Evolutionary conservation across 108 stramenopile species (phyloP).

Genomic region (Skeletonema menzelii): DNA sequence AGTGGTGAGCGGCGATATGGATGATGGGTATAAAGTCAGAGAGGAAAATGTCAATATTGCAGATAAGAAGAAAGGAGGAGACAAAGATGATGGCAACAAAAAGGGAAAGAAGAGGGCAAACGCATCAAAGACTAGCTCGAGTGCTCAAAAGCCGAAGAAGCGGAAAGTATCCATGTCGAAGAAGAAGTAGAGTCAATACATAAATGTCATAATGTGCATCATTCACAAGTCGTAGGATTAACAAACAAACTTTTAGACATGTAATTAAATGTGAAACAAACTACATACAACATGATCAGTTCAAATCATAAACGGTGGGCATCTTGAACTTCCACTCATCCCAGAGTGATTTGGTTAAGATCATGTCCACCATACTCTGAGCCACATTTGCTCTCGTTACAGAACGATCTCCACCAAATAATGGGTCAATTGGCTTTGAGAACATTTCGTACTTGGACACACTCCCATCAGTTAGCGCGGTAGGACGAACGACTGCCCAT

Average conservation of each 20-base stretch:
- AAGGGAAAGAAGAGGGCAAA: conserved; percentile 13
- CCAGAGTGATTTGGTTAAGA: conserved; percentile 16
- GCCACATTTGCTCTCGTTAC: conserved; percentile 30
- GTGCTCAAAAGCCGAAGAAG: conserved; percentile 9
- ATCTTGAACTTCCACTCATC: conserved; percentile 38
- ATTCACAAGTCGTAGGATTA: not conserved
- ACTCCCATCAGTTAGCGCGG: conserved; percentile 49
- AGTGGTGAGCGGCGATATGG: conserved; percentile 59
- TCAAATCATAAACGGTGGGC: conserved; percentile 39
- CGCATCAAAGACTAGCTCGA: not conserved
- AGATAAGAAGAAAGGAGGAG: not conserved
- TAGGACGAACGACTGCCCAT: conserved; percentile 62
- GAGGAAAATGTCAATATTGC: conserved; percentile 58
- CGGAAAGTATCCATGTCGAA: not conserved
- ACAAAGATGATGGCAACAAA: conserved; percentile 6
- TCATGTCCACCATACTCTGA: conserved; percentile 32
- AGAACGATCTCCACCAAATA: conserved; percentile 20
- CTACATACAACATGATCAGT: not conserved
- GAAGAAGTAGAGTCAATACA: not conserved
- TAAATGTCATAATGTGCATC: not conserved
- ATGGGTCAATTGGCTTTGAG: conserved; percentile 10
- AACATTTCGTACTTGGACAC: conserved; percentile 37
- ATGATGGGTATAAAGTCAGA: conserved; percentile 48
- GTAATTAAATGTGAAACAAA: not conserved
- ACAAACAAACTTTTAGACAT: not conserved